These are phyloP conservation scores for Corchorus capsularis DNA, from an alignment of 345 rosid genomes.

Conservation along the genomic window DNA sequence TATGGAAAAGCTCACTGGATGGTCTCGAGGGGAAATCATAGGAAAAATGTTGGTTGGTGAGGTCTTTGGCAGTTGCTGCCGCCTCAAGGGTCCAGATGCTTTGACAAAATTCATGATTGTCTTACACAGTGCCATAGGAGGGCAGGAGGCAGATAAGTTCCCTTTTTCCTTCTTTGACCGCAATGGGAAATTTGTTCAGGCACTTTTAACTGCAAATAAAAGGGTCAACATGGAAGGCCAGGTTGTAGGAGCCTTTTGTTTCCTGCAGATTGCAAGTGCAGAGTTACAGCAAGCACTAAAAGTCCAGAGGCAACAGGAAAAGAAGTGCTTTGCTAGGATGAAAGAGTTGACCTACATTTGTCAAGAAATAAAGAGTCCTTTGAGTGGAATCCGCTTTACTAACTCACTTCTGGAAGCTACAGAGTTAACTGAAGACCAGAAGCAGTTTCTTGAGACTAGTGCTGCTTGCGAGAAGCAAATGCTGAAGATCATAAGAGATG, in stretches of 20 bases:
- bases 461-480: constrained; percentile 91
- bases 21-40: constrained; percentile 61
- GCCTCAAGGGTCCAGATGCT: constrained; percentile 88
- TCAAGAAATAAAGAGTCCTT: constrained; percentile 77
- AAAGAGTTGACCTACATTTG: constrained; percentile 86
- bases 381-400: constrained; percentile 73
- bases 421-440: constrained; percentile 74
- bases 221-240: constrained; percentile 70
- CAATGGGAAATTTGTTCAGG: constrained; percentile 69
- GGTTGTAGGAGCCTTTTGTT: constrained; percentile 90
- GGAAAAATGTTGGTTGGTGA: constrained; percentile 95
- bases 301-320: constrained; percentile 74
- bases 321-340: constrained; percentile 55
- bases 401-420: constrained; percentile 78
- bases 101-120: constrained; percentile 89
- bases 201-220: constrained; percentile 85
- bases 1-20: constrained; percentile 96
- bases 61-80: constrained; percentile 87
- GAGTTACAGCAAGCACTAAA: constrained; percentile 89
- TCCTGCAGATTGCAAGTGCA: constrained; percentile 91
- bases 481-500: constrained; percentile 58
- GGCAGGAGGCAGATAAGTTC: constrained; percentile 80
- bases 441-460: constrained; percentile 83
- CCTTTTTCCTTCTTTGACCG: constrained; percentile 83
- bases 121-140: constrained; percentile 85